Base-by-base conservation (phyloP, 2,329 filamentous ascomycete species). In the Didymella lethalis region DNA sequence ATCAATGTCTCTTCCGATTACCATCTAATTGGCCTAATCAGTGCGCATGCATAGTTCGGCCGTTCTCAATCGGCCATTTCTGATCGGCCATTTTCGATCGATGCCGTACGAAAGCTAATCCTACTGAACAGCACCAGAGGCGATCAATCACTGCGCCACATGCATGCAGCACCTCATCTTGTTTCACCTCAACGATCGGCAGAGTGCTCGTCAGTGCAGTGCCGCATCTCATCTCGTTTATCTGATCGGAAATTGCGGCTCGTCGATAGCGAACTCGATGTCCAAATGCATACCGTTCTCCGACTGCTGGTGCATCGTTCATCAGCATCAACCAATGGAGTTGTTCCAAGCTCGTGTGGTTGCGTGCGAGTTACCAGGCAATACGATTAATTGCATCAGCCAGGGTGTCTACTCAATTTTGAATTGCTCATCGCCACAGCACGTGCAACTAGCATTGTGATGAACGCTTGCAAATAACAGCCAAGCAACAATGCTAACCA, bases 21-120 rank as follows among this genome's bases (percentile, higher is more conserved):
- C n/a, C n/a, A 31, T 38, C 11, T 20, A 32, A 29, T 28, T 26
- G 20, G 48, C 43, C 28, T n/a, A 43, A 16, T 16, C 3, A 20
- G 23, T 18, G 26, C 28, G 16, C 20, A 44, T 20, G n/a, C 34
- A 48, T 8, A n/a, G 16, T 7, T 25, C 23, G 14, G 20, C 12
- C n/a, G 3, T 43, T 20, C 12, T 36, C 20, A 18, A 18, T 18
- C 18, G 18, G 18, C 18, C 18, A 18, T 18, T 18, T 18, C 18
- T 18, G 18, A 18, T 25, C 23, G 14, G 20, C 12, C n/a, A 4
- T 43, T 20, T n/a, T 36, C 20, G 7, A 36, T 43, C 34, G 20
- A 28, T 43, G 31, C 53, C 31, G 45, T 34, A 50, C 25, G n/a
- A 38, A 48, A 43, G 34, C 29, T 44, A 32, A 48, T 48, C 28